These are phyloP conservation scores for Citrullus amarus DNA, from an alignment of 306 rosid genomes.

Conservation along the genomic window DNA sequence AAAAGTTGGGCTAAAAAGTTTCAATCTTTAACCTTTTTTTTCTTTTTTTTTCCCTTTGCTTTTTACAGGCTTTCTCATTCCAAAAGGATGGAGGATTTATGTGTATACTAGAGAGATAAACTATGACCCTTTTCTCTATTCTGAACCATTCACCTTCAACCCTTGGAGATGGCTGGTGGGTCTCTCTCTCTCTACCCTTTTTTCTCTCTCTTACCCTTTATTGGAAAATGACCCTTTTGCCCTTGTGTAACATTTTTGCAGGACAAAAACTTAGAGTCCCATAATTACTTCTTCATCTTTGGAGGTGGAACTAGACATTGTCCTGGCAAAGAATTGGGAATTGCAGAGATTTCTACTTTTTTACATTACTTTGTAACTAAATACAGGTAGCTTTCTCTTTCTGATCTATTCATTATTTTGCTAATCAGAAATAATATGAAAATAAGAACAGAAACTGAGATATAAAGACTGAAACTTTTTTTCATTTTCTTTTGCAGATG, in stretches of 20 bases:
- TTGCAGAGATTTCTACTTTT: slow-evolving; percentile 77
- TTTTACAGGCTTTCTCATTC: slow-evolving; percentile 67
- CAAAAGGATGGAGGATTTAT: slow-evolving; percentile 92
- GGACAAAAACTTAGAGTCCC: slow-evolving; percentile 59
- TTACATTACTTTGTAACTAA: slow-evolving; percentile 82
- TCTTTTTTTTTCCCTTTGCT: neutral
- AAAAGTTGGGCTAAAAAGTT: neutral
- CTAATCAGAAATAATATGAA: neutral
- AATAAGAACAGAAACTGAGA: neutral
- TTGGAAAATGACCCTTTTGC: slow-evolving; percentile 6
- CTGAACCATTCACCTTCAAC: slow-evolving; percentile 72
- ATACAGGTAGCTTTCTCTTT: slow-evolving; percentile 51
- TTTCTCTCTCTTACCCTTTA: neutral
- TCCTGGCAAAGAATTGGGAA: slow-evolving; percentile 93
- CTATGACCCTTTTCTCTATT: slow-evolving; percentile 57
- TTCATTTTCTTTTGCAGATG: slow-evolving; percentile 38
- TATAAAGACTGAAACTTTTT: neutral
- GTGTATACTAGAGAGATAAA: slow-evolving; percentile 89
- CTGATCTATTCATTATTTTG: neutral
- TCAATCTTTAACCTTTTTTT: neutral
- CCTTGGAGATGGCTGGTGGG: slow-evolving; percentile 99
- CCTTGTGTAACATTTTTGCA: slow-evolving; percentile 16
- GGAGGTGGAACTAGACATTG: slow-evolving; percentile 90
- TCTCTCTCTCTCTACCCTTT: neutral
- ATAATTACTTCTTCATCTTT: slow-evolving; percentile 51